Evolutionary conservation across 306 rosid genomes (phyloP), one percentile per base, ranked within the genome.

Genomic region (Cicer arietinum): DNA sequence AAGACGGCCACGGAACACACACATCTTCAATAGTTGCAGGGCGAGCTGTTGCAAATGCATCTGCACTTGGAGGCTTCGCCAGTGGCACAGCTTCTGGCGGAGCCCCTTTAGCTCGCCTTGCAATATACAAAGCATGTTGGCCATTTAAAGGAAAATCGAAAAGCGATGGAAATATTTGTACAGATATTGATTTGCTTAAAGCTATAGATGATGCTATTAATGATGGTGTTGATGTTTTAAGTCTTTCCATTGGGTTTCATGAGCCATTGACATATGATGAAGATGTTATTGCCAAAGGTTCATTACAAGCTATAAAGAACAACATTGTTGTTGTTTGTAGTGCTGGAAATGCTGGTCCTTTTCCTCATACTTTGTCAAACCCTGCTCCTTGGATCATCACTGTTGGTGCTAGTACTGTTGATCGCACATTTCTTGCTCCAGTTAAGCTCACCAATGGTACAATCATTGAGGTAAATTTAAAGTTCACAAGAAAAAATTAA

Each of bases 51-150:
- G 16, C 53, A 0, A 67, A 80, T 0, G 93, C 43, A 8, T 82
- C 96, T 0, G 92, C 95, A 57, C 3, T 90, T 0, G 97, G 98
- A 0, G 98, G 96, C 42, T 88, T 81, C 12, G 98, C 96, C 1
- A 46, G 17, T 0, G 98, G 98, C 74, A 85, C 85, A 0, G 97
- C 97, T 78, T 77, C 90, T 0, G 98, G 98, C 0, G 98, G 98
- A 0, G 93, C 96, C 11, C 92, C 98, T 0, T 12, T 88, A 69
- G 97, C 86, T 1, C 85, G 85, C 10, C 80, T 94, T 5, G 97
- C 99, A 17, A 84, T 94, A 30, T 94, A 94, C 86, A 94, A 94
- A 83, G 97, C 88, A n/a, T 94, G 99, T 69, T 94, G 99, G 99
- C 83, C 99, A 3, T 37, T 84, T 3, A 92, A 93, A 5, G 90